Conservation (phyloP, 495 filamentous ascomycete species). For the Choiromyces venosus region DNA sequence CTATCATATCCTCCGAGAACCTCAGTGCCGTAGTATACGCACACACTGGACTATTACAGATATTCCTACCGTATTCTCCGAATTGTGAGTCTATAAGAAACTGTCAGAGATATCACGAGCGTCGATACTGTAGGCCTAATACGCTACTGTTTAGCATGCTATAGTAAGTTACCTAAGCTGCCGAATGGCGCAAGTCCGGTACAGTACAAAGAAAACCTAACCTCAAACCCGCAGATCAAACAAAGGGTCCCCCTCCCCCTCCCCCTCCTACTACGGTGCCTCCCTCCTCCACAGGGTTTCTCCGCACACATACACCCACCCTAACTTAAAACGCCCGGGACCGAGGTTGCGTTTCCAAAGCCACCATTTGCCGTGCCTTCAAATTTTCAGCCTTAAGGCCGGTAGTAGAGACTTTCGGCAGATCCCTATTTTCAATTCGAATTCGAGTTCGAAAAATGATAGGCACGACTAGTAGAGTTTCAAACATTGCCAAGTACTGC, state of each 20-base stretch:
- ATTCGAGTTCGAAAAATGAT: too few species aligned
- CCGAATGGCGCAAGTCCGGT: neutral
- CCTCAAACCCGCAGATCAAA: neutral
- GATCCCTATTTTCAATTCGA: too few species aligned
- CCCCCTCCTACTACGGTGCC: too few species aligned
- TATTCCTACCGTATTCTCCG: neutral
- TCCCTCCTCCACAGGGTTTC: neutral
- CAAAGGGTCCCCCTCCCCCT: neutral
- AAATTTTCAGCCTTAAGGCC: neutral
- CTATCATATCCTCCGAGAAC: neutral
- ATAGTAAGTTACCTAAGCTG: neutral
- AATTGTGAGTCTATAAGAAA: too few species aligned
- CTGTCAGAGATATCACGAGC: too few species aligned
- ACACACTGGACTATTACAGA: neutral
- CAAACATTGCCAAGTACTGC: too few species aligned
- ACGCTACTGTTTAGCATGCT: neutral
- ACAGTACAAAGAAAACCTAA: neutral
- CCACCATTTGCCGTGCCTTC: neutral
- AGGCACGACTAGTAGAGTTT: too few species aligned
- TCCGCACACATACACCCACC: neutral
- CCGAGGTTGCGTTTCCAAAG: neutral
- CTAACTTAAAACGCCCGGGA: neutral
- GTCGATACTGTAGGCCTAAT: too few species aligned
- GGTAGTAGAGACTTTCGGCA: too few species aligned
- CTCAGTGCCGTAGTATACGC: neutral